A percentile compares a stretch with the other conserved stretches of the same genome.
Evolutionary conservation across 345 rosid species (phyloP).

Genomic region (Brassica carinata): DNA sequence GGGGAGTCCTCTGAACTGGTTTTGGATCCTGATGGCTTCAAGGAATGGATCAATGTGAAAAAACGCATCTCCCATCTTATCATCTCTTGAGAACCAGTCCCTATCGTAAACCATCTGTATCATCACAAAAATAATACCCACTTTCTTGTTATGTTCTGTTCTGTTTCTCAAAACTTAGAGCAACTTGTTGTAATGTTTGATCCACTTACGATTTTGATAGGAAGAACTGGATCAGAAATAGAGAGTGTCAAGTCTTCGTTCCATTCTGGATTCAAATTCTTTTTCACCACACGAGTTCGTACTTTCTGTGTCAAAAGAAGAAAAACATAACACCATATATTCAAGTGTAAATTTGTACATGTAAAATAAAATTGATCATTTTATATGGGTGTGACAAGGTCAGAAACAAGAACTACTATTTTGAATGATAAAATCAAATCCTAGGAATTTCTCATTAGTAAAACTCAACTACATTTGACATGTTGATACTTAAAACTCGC

Average conservation of each 20-base stretch:
- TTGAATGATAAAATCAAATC: not conserved
- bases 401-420: not conserved
- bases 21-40: constrained; percentile 53
- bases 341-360: not conserved
- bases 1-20: constrained; percentile 41
- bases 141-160: constrained; percentile 6
- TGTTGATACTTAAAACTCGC: not conserved
- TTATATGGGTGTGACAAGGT: not conserved
- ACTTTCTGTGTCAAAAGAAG: constrained; percentile 53
- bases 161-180: not conserved
- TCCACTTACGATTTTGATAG: constrained; percentile 64
- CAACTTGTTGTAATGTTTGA: not conserved
- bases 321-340: not conserved
- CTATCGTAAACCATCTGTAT: constrained; percentile 69
- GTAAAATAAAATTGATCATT: not conserved
- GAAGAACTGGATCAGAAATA: constrained; percentile 57
- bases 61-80: constrained; percentile 87
- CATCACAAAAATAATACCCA: not conserved
- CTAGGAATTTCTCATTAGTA: not conserved
- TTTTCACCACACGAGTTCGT: constrained; percentile 70
- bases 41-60: constrained; percentile 51
- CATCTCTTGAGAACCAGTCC: constrained; percentile 68
- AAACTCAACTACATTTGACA: not conserved
- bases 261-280: constrained; percentile 77
- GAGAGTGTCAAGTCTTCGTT: constrained; percentile 82